Evolutionary conservation across 805 yeast genomes (phyloP), one percentile per base, ranked within the genome.

Genomic region (Jamesozyma piceae): DNA sequence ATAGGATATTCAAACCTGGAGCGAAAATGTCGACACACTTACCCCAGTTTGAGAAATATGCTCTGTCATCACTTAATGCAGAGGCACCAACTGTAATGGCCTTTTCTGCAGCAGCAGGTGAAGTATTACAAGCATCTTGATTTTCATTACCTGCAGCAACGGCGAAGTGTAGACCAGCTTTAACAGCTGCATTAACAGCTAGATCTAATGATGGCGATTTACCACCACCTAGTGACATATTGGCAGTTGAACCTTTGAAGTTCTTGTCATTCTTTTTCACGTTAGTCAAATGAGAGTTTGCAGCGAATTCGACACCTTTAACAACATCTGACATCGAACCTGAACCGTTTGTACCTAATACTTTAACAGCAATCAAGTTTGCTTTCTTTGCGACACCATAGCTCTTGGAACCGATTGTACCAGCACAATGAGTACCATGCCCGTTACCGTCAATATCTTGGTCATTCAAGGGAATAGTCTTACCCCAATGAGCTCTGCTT

Each of bases 401-500:
- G 41, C 76, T 68, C 47, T 71, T 70, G 19, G 92, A 82, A 39
- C 81, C 95, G 55, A 89, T 85, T 29, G 94, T 87, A 66, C 95
- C 97, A n/a, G 96, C 95, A 68, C 94, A 86, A 59, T 88, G 97
- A 37, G 95, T 86, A 57, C 97, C 97, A 65, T 88, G 97, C 40
- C 96, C 97, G 55, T 85, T 83, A 41, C 87, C 92, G 62, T 89
- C 95, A 35, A 71, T 56, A 51, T 80, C 87, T 42, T 72, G 73
- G 53, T 78, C 86, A 54, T 80, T 81, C 41, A 64, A 53, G 51
- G 94, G 95, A 51, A 85, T 71, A 44, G 94, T 85, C 39, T 79
- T 73, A 52, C 95, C 95, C 94, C 94, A 85, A 32, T 61, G 60
- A 36, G 95, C 95, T 67, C 96, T 78, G 37, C 89, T 89, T 10